Evolutionary conservation across 2,329 filamentous ascomycete genomes (phyloP), one percentile per base, ranked within the genome.

Genomic region (Colletotrichum sp.): DNA sequence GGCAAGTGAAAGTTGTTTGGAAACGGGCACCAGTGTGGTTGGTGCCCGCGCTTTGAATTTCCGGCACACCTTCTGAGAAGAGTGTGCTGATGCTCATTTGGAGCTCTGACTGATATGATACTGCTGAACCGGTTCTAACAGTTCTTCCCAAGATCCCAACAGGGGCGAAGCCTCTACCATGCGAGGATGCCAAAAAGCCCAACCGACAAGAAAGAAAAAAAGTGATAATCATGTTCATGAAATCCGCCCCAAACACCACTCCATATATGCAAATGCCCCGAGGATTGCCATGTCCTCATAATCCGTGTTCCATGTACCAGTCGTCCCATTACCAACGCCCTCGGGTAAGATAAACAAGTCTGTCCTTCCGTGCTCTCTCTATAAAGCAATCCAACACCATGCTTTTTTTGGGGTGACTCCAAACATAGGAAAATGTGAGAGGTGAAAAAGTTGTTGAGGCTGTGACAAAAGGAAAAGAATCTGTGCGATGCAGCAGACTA

Each of bases 401-500:
- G 71, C 75, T 77, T 78, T 78, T 78, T 67, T 57, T 65, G 44
- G 66, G 22, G 30, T 52, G 44, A 48, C 68, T 68, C 60, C 60
- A 76, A 73, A 68, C 55, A 39, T 57, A 71, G 77, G 77, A 78
- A 59, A 72, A 79, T 64, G 12, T 60, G 36, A 64, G 36, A 65
- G 76, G 68, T 72, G 13, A 68, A 57, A 69, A 60, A 70, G 67
- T 48, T 48, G 10, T 22, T 5, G 74, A 71, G 67, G 68, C 59
- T 57, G 65, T 65, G 22, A 75, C 68, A 64, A 7, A 28, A 64
- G 60, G 52, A n/a, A 36, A 62, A 34, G 8, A 73, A 57, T 57
- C 30, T 26, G 48, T 59, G 63, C 22, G 16, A 39, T 60, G 64
- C 48, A 15, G 24, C 71, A n/a, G 59, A 48, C 44, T 77, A 87